Conservation (phyloP, 495 filamentous ascomycete species). For the Aspergillus cristatus region DNA sequence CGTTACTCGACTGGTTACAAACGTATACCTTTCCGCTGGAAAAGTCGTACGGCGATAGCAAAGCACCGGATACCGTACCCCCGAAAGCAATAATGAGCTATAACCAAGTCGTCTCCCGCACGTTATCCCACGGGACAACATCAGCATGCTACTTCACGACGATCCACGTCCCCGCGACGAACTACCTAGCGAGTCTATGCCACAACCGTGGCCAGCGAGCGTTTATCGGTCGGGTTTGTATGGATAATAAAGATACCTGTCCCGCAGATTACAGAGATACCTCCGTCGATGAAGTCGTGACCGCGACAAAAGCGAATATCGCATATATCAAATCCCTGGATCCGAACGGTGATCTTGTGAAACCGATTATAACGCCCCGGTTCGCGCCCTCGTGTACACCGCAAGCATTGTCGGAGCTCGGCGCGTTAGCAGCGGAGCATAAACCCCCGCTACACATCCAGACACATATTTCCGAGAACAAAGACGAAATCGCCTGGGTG, state of each 20-base stretch:
- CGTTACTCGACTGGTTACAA: constrained; percentile 83
- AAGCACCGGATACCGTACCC: constrained; percentile 11
- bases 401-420: constrained; percentile 51
- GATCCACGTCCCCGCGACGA: constrained; percentile 69
- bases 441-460: constrained; percentile 58
- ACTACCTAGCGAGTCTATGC: constrained; percentile 78
- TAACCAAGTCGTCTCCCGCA: constrained; percentile 61
- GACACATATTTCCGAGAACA: constrained; percentile 89
- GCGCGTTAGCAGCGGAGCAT: constrained; percentile 48
- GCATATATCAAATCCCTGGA: constrained; percentile 60
- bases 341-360: constrained; percentile 47
- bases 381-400: constrained; percentile 73
- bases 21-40: constrained; percentile 96
- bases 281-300: constrained; percentile 44
- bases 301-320: constrained; percentile 52
- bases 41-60: constrained; percentile 45
- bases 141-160: constrained; percentile 90
- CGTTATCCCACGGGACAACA: constrained; percentile 83
- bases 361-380: constrained; percentile 80
- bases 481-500: constrained; percentile 61
- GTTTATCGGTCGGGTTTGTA: constrained; percentile 84
- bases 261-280: constrained; percentile 71
- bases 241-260: constrained; percentile 59
- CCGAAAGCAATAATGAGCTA: constrained; percentile 54
- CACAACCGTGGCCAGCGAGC: constrained; percentile 70